Evolutionary conservation across 169 alveolate species (phyloP).

Genomic region (Cryptosporidium baileyi): DNA sequence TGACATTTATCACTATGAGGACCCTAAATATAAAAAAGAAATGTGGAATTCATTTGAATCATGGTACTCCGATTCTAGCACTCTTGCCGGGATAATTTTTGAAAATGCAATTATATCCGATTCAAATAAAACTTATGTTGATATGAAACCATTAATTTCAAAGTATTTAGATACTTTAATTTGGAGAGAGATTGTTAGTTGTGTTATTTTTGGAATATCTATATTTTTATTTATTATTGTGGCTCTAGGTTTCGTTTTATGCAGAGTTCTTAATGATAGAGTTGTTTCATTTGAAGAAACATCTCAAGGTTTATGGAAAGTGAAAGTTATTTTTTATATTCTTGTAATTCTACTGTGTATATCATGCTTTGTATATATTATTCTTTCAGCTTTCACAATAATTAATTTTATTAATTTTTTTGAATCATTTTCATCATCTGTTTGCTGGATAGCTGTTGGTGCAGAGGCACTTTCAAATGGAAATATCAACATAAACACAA

Average conservation of each 20-base stretch:
- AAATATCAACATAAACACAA: constrained; percentile 19
- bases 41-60: constrained; percentile 47
- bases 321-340: constrained; percentile 3
- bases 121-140: not conserved
- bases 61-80: constrained; percentile 51
- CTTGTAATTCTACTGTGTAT: not conserved
- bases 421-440: constrained; percentile 21
- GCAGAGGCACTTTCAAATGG: constrained; percentile 65
- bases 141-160: constrained; percentile 16
- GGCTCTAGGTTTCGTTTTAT: constrained; percentile 32
- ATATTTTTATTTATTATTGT: constrained; percentile 20
- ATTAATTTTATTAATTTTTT: not conserved
- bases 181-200: constrained; percentile 46
- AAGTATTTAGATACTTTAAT: constrained; percentile 33
- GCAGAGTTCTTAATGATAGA: constrained; percentile 52
- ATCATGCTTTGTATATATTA: not conserved
- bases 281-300: constrained; percentile 65
- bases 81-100: constrained; percentile 50
- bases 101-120: constrained; percentile 38
- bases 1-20: not conserved
- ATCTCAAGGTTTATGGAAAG: constrained; percentile 41
- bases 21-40: not conserved
- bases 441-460: constrained; percentile 60
- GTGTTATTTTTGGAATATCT: constrained; percentile 24
- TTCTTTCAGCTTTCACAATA: not conserved